phyloP scores from a whole-genome alignment of 176 grass and related monocot genomes.

The Rhynchospora pubera region DNA sequence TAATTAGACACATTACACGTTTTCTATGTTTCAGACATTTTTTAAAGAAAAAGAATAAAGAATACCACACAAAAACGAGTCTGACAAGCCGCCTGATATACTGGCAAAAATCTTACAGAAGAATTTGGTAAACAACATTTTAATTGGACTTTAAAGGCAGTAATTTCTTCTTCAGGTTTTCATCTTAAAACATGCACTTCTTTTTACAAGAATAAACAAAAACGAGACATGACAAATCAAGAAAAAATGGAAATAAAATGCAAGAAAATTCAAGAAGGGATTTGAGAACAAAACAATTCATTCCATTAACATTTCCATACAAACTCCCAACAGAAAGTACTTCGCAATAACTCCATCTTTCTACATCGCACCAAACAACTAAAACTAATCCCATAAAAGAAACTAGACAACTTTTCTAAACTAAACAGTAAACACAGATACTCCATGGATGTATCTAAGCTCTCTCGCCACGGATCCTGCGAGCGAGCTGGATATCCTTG shows the following conservation, averaged over 20 bases:
- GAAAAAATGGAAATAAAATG: not conserved
- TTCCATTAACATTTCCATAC: conserved; percentile 1
- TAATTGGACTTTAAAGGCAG: no score
- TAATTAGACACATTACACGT: no score
- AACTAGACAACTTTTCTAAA: no score
- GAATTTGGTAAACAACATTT: no score
- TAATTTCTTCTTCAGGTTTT: no score
- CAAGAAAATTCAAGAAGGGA: not conserved
- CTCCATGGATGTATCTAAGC: conserved; percentile 23
- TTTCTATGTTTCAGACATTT: no score
- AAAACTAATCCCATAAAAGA: no score
- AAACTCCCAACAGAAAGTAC: not conserved
- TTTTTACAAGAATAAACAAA: not conserved
- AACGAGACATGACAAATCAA: not conserved
- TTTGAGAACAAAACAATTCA: not conserved
- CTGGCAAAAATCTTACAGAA: no score
- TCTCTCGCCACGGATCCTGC: conserved; percentile 82
- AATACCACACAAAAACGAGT: no score
- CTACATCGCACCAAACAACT: not conserved
- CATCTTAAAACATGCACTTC: no score
- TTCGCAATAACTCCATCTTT: conserved; percentile 14
- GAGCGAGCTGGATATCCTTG: conserved; percentile 88
- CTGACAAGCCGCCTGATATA: no score
- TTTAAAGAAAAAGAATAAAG: no score
- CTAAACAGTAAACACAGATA: not conserved